phyloP scores from a whole-genome alignment of 352 stramenopile genomes.

The Phytophthora colocasiae region DNA sequence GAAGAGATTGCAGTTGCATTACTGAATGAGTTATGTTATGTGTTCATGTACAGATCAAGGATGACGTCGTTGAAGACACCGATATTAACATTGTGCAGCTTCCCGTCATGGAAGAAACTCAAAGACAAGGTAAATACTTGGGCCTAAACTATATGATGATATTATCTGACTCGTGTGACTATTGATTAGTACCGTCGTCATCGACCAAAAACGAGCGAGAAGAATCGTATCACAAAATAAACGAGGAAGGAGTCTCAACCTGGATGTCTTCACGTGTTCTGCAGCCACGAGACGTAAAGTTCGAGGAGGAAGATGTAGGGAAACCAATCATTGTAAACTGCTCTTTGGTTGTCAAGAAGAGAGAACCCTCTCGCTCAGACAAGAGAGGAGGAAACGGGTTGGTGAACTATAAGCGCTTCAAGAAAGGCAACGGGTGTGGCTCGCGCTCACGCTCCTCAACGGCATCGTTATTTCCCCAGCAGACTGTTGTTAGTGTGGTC shows the following conservation, averaged over 20 bases:
- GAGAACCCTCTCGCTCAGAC: not conserved
- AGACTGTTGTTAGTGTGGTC: conserved; percentile 70
- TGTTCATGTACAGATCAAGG: conserved; percentile 21
- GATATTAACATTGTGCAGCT: conserved; percentile 44
- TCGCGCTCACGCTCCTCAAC: conserved; percentile 46
- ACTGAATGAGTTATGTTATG: conserved; percentile 1
- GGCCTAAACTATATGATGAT: not conserved
- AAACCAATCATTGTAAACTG: conserved; percentile 63
- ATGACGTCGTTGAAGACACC: conserved; percentile 15
- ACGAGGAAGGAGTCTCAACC: conserved; percentile 6
- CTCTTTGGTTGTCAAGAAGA: conserved; percentile 60
- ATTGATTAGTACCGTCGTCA: conserved; percentile 19
- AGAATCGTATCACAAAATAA: conserved; percentile 3
- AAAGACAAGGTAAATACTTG: conserved; percentile 22
- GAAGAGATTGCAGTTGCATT: conserved; percentile 4
- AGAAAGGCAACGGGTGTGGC: conserved; percentile 72
- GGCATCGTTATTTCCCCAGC: conserved; percentile 58
- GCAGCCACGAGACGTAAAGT: conserved; percentile 33
- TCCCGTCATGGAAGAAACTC: conserved; percentile 7
- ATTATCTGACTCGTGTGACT: conserved; percentile 13
- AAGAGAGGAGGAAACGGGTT: conserved; percentile 16
- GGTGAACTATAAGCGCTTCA: conserved; percentile 87
- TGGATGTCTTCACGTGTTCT: conserved; percentile 49
- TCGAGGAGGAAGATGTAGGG: conserved; percentile 32
- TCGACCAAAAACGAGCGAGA: conserved; percentile 11